These are phyloP conservation scores for Daldinia loculata DNA, from an alignment of 495 filamentous ascomycete genomes.

Conservation along the genomic window DNA sequence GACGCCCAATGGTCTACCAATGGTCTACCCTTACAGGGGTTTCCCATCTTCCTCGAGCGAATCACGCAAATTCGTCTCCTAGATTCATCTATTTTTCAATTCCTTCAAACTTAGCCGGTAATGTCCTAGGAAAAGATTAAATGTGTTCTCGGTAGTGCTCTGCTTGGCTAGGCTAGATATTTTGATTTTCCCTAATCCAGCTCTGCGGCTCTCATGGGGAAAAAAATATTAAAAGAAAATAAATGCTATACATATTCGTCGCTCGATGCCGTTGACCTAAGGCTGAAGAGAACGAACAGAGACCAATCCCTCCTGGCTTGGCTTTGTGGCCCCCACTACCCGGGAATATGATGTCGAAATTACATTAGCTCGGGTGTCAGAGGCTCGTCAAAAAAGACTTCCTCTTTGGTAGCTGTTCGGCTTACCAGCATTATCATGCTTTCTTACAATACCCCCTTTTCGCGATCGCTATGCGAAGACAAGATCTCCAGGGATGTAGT, in stretches of 20 bases:
- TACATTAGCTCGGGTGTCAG: constrained; percentile 40
- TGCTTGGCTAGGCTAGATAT: constrained; percentile 22
- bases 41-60: constrained; percentile 3
- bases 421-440: constrained; percentile 10
- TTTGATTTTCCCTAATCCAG: constrained; percentile 30
- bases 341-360: constrained; percentile 40
- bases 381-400: constrained; percentile 18
- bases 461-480: constrained; percentile 40
- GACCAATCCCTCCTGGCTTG: constrained; percentile 17
- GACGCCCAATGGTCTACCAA: not conserved
- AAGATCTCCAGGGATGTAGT: constrained; percentile 42
- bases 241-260: not conserved
- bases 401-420: constrained; percentile 18
- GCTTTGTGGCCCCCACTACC: constrained; percentile 24
- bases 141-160: constrained; percentile 28
- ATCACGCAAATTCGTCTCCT: constrained; percentile 19
- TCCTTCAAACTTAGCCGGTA: constrained; percentile 26
- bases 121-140: constrained; percentile 13
- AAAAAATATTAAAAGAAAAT: constrained; percentile 16
- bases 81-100: constrained; percentile 28
- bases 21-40: not conserved
- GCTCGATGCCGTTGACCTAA: constrained; percentile 8
- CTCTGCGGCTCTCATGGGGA: constrained; percentile 38
- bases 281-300: constrained; percentile 4
- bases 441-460: constrained; percentile 18